A percentile compares a stretch with the other conserved stretches of the same genome.
Evolutionary conservation across 805 yeast species (phyloP).

Genomic region (Nakazawaea laoshanensis): DNA sequence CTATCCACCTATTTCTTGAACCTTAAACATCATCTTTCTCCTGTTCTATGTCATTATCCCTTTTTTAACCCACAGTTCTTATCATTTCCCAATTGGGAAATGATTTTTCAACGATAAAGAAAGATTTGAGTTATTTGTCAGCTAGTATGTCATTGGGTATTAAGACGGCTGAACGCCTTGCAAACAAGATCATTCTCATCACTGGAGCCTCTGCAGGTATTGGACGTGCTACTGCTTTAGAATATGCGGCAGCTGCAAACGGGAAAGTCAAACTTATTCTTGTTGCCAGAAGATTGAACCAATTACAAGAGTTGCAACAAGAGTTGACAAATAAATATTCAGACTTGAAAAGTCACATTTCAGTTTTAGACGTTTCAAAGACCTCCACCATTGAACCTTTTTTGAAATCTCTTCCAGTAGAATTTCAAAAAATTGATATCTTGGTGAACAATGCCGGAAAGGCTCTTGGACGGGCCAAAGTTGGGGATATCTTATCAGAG

Average conservation of each 20-base stretch:
- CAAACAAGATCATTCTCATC: slow-evolving; percentile 70
- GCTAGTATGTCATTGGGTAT: slow-evolving; percentile 60
- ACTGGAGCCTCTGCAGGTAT: slow-evolving; percentile 98
- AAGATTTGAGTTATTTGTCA: too few species aligned
- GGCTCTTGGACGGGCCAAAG: slow-evolving; percentile 72
- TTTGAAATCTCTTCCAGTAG: slow-evolving; percentile 31
- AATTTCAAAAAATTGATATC: slow-evolving; percentile 51
- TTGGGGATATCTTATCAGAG: slow-evolving; percentile 55
- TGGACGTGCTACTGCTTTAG: slow-evolving; percentile 86
- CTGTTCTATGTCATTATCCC: too few species aligned
- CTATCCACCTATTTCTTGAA: too few species aligned
- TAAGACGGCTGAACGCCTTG: slow-evolving; percentile 72
- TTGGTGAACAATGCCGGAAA: slow-evolving; percentile 69
- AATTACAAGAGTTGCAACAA: slow-evolving; percentile 27
- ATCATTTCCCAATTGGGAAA: too few species aligned
- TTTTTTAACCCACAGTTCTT: too few species aligned
- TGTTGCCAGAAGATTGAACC: slow-evolving; percentile 46
- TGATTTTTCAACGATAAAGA: too few species aligned
- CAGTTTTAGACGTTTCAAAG: slow-evolving; percentile 30
- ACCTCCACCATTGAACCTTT: slow-evolving; percentile 40
- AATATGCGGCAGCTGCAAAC: slow-evolving; percentile 60
- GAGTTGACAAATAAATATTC: slow-evolving; percentile 29
- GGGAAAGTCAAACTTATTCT: slow-evolving; percentile 41
- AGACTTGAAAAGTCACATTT: slow-evolving; percentile 20
- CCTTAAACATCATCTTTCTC: too few species aligned